Base-by-base conservation (phyloP, 106 monocot genomes). In the Allium sativum region DNA sequence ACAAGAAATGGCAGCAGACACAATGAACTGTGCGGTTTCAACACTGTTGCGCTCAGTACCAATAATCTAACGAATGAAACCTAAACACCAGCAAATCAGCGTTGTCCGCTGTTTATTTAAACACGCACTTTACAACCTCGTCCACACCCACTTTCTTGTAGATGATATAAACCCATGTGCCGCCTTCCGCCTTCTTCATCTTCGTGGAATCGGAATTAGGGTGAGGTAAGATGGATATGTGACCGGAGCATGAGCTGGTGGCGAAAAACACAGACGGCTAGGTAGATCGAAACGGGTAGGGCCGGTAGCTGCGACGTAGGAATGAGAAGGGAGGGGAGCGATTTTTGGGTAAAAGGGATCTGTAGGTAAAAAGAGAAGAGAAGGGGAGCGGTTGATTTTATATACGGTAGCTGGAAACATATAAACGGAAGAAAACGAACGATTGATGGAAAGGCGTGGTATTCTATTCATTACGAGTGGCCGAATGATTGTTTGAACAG, bases 201-300 rank as follows among this genome's bases (percentile, higher is more conserved):
- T 31, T 45, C 52, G 45, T 40, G 9, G 9, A 22, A 1, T 17
- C 51, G 0, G 7, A 45, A 21, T 10, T 8, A 18, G 46, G 66
- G 53, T 82, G 89, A 44, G 69, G 55, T 70, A 90, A 80, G 74
- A 89, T 78, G 73, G 93, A 85, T 68, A 93, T 81, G 54, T 89
- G 93, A 40, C 93, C 93, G 75, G 93, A 93, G 77, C 89, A 93
- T 52, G 93, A 94, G 76, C 82, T 82, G 66, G 93, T 94, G 74
- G 93, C 89, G 83, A 94, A 90, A 81, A 74, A 77, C 48, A n/a
- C n/a, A n/a, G n/a, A n/a, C n/a, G n/a, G n/a, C n/a, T n/a, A n/a
- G n/a, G n/a, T n/a, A n/a, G n/a, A n/a, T n/a, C n/a, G n/a, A n/a
- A n/a, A n/a, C n/a, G n/a, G n/a, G n/a, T n/a, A n/a, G n/a, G n/a